Conservation (phyloP, 2,329 filamentous ascomycete genomes). For the Pseudogymnoascus sp. region DNA sequence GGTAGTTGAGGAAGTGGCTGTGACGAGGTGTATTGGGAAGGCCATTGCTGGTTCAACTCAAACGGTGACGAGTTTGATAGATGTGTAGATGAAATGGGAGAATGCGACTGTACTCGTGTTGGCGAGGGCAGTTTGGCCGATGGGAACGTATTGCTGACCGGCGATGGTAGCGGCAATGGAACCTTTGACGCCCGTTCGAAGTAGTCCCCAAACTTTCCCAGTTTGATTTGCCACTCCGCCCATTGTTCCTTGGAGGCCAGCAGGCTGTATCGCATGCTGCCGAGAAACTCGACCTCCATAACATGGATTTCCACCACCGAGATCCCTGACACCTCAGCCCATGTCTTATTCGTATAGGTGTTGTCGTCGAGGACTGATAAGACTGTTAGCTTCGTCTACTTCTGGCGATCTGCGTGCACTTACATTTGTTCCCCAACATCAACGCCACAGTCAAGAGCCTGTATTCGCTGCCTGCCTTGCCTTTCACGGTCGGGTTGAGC, state of each 20-base stretch:
- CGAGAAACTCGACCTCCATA: slow-evolving; percentile 99
- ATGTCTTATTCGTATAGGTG: slow-evolving; percentile 98
- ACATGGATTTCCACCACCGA: slow-evolving; percentile 92
- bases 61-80: slow-evolving; percentile 28
- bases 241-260: slow-evolving; percentile 81
- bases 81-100: slow-evolving; percentile 33
- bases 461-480: slow-evolving; percentile 89
- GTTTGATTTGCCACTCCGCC: slow-evolving; percentile 76
- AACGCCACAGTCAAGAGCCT: slow-evolving; percentile 85
- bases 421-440: slow-evolving; percentile 97
- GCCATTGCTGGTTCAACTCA: slow-evolving; percentile 27
- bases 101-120: slow-evolving; percentile 33
- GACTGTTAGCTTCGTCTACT: slow-evolving; percentile 19
- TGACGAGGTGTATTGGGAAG: slow-evolving; percentile 33
- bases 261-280: slow-evolving; percentile 94
- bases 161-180: slow-evolving; percentile 20
- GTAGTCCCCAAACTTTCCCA: slow-evolving; percentile 76
- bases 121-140: slow-evolving; percentile 44
- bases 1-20: slow-evolving; percentile 27
- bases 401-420: slow-evolving; percentile 27
- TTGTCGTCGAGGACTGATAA: slow-evolving; percentile 82
- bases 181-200: slow-evolving; percentile 25
- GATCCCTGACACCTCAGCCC: slow-evolving; percentile 95
- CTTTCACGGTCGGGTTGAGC: slow-evolving; percentile 80
- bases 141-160: slow-evolving; percentile 42